A percentile compares a stretch with the other conserved stretches of the same genome.
These are phyloP conservation scores for Scheffersomyces titani DNA, from an alignment of 1,139 yeast genomes.

Conservation along the genomic window DNA sequence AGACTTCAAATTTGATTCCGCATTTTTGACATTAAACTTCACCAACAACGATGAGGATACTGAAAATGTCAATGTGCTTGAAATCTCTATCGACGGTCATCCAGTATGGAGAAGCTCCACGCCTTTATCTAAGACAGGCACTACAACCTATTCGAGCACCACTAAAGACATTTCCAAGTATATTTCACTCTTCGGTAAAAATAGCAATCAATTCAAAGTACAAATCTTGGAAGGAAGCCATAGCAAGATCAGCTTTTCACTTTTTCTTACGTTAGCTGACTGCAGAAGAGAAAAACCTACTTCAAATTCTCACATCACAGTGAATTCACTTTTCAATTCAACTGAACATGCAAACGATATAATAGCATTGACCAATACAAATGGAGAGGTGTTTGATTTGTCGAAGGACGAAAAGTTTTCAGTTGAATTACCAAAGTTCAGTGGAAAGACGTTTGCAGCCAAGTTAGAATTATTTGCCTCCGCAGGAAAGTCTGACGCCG, in stretches of 20 bases:
- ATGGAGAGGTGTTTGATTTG: too few relatives aligned
- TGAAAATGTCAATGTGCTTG: slow-evolving; percentile 2
- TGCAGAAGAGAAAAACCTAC: not conserved
- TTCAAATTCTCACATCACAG: not conserved
- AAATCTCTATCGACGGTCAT: slow-evolving; percentile 7
- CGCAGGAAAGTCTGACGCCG: slow-evolving; percentile 23
- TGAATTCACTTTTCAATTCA: too few relatives aligned
- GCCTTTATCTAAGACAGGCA: too few relatives aligned
- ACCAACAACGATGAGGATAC: not conserved
- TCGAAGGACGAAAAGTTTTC: too few relatives aligned
- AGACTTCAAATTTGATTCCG: slow-evolving; percentile 4
- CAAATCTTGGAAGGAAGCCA: slow-evolving; percentile 2
- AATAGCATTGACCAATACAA: too few relatives aligned
- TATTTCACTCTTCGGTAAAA: slow-evolving; percentile 2
- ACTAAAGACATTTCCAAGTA: slow-evolving; percentile 2
- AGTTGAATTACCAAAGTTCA: slow-evolving; percentile 3
- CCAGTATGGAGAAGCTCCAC: slow-evolving; percentile 6
- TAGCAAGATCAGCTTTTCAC: slow-evolving; percentile 2
- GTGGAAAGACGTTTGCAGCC: slow-evolving; percentile 29
- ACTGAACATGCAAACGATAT: too few relatives aligned
- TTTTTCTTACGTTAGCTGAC: slow-evolving; percentile 1
- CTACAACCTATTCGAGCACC: too few relatives aligned
- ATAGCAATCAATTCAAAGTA: slow-evolving; percentile 1
- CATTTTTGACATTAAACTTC: slow-evolving; percentile 5
- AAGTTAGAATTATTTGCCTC: slow-evolving; percentile 25